Evolutionary conservation across 208 protist species (phyloP).

Genomic region (Blastocrithidia nonstop): DNA sequence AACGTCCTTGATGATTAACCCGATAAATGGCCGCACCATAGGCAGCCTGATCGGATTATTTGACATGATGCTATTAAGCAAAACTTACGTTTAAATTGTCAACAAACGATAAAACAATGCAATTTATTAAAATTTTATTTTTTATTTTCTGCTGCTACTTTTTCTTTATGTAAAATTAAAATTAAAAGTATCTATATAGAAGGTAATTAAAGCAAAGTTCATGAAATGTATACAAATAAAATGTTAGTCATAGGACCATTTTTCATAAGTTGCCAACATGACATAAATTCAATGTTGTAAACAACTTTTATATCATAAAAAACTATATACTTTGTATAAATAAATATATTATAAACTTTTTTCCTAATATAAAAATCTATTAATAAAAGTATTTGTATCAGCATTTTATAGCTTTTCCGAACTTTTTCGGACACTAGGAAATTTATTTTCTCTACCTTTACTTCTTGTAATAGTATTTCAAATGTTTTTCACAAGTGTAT

Average conservation of each 20-base stretch:
- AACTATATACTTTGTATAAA: neutral
- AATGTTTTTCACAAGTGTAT: neutral
- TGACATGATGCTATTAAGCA: conserved; percentile 11
- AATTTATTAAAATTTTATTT: conserved; percentile 1
- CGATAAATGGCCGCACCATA: conserved; percentile 58
- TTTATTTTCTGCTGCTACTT: neutral
- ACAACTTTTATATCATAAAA: conserved; percentile 1
- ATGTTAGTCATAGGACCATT: no score
- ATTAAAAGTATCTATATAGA: neutral
- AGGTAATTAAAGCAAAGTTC: neutral
- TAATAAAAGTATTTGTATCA: neutral
- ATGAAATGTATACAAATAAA: neutral
- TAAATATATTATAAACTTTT: neutral
- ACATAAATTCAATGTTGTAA: neutral
- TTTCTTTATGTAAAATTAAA: neutral
- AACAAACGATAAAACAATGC: conserved; percentile 1
- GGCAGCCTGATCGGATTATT: conserved; percentile 40
- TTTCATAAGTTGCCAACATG: neutral
- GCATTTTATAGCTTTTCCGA: no score
- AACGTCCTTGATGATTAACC: conserved; percentile 78
- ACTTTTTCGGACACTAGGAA: no score
- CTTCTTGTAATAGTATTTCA: neutral
- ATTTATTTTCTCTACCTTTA: no score
- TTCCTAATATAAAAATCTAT: neutral
- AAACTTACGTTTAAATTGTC: neutral